Evolutionary conservation across 139 green algal genomes (phyloP), one percentile per base, ranked within the genome.

Genomic region (Desmodesmus armatus): DNA sequence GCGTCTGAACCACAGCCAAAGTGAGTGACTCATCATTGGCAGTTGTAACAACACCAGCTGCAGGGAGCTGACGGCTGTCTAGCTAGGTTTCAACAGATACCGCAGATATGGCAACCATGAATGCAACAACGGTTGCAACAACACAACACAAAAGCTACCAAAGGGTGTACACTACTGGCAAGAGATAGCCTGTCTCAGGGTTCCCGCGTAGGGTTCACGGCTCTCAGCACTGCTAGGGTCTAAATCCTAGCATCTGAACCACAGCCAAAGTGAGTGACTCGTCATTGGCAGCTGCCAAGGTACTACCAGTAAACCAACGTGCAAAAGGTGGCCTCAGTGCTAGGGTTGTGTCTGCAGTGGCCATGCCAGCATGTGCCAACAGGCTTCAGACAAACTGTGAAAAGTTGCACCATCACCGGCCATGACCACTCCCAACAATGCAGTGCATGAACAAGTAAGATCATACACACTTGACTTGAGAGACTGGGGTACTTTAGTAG

Each of bases 301-400:
- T n/a, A n/a, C n/a, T n/a, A n/a, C n/a, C n/a, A n/a, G n/a, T n/a
- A n/a, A n/a, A n/a, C n/a, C n/a, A n/a, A n/a, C n/a, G n/a, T n/a
- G n/a, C n/a, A n/a, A n/a, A n/a, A n/a, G n/a, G n/a, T n/a, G n/a
- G n/a, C n/a, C n/a, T n/a, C n/a, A n/a, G n/a, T n/a, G n/a, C n/a
- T n/a, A n/a, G n/a, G n/a, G n/a, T n/a, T n/a, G n/a, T n/a, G n/a
- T n/a, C n/a, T n/a, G n/a, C n/a, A n/a, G n/a, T n/a, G n/a, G n/a
- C n/a, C n/a, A n/a, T n/a, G n/a, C n/a, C n/a, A n/a, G n/a, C n/a
- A n/a, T n/a, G n/a, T n/a, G n/a, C n/a, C n/a, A n/a, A n/a, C n/a
- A n/a, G n/a, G 23, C 9, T 40, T 86, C 78, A 25, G 85, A 83
- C 78, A 89, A 89, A 86, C 78, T 89, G 85, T 89, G 78, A 86